Percentiles rank a stretch among this genome's conserved stretches.
Evolutionary conservation across 2,329 filamentous ascomycete species (phyloP).

Genomic region (Tolypocladium sp.): DNA sequence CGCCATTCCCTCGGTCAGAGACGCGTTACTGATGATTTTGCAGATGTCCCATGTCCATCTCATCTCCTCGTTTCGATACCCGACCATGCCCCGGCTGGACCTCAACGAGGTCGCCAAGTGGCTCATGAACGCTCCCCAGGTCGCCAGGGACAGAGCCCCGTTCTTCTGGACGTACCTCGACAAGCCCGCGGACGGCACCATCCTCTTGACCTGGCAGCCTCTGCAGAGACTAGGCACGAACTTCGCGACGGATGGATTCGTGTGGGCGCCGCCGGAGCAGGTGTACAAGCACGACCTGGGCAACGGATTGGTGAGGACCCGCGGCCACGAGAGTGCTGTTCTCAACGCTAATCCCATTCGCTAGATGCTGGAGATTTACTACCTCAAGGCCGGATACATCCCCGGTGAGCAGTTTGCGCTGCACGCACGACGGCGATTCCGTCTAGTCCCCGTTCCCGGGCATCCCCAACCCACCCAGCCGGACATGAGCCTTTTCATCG

Average conservation of each 20-base stretch:
- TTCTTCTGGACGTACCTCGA: slow-evolving; percentile 94
- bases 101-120: slow-evolving; percentile 73
- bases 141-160: slow-evolving; percentile 73
- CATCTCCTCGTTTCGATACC: slow-evolving; percentile 75
- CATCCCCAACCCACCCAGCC: slow-evolving; percentile 60
- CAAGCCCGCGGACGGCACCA: slow-evolving; percentile 68
- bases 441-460: slow-evolving; percentile 64
- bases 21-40: slow-evolving; percentile 8
- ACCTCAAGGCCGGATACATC: slow-evolving; percentile 73
- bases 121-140: slow-evolving; percentile 73
- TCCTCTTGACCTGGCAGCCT: slow-evolving; percentile 86
- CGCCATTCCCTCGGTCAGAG: neutral
- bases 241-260: slow-evolving; percentile 84
- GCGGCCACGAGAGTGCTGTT: slow-evolving; percentile 1
- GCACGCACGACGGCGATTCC: slow-evolving; percentile 78
- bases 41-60: slow-evolving; percentile 86
- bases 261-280: slow-evolving; percentile 79
- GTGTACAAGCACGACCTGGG: slow-evolving; percentile 65
- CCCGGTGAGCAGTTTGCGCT: slow-evolving; percentile 65
- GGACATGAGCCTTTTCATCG: slow-evolving; percentile 80
- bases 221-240: slow-evolving; percentile 58
- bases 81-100: slow-evolving; percentile 60
- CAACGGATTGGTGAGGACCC: slow-evolving; percentile 41
- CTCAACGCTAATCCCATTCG: neutral
- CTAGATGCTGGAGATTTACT: slow-evolving; percentile 80